These are phyloP conservation scores for Auricularia sp. DNA, from an alignment of 768 basidiomycete species.

Conservation along the genomic window DNA sequence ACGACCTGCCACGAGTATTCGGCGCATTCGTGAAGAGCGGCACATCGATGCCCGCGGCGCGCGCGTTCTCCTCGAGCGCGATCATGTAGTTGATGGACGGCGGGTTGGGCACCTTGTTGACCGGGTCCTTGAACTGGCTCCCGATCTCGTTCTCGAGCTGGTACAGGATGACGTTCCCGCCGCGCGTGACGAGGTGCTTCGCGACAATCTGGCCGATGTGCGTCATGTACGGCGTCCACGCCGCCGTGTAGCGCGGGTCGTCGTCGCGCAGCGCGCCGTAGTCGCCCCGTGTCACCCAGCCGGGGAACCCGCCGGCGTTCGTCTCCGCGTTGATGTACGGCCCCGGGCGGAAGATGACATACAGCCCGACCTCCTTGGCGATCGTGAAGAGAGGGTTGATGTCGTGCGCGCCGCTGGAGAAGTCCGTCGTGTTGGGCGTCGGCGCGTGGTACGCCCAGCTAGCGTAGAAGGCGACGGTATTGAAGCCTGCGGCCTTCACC, in stretches of 20 bases:
- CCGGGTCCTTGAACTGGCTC: neutral
- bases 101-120: neutral
- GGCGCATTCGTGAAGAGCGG: neutral
- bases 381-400: neutral
- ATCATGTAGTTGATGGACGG: neutral
- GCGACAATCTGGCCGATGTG: constrained; percentile 39
- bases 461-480: constrained; percentile 49
- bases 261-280: constrained; percentile 37
- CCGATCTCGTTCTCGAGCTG: constrained; percentile 39
- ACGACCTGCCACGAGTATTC: neutral
- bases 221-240: constrained; percentile 49
- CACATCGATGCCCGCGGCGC: neutral
- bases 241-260: constrained; percentile 35
- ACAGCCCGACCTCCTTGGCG: neutral
- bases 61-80: neutral
- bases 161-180: constrained; percentile 41
- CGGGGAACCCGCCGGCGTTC: constrained; percentile 48
- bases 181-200: constrained; percentile 46
- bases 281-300: constrained; percentile 43
- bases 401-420: constrained; percentile 20
- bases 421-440: constrained; percentile 30
- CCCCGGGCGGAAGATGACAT: neutral
- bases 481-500: constrained; percentile 51
- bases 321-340: constrained; percentile 24
- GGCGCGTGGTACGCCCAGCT: constrained; percentile 51